These are phyloP conservation scores for Westerdykella ornata DNA, from an alignment of 2,329 filamentous ascomycete genomes.

Conservation along the genomic window DNA sequence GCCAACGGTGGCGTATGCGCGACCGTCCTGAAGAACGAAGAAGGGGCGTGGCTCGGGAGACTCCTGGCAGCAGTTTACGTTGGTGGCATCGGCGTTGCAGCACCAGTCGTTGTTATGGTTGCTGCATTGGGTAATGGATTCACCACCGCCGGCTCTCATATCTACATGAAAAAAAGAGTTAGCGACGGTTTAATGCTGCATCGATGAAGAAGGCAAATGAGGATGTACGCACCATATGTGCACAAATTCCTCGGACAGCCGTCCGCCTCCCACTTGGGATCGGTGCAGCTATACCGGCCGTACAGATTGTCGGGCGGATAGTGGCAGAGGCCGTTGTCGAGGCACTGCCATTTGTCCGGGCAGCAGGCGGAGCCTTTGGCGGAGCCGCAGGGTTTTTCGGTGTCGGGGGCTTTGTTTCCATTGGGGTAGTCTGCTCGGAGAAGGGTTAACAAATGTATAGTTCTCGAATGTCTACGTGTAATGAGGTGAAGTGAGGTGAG, in stretches of 20 bases:
- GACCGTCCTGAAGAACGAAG: slow-evolving; percentile 27
- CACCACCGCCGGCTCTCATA: slow-evolving; percentile 20
- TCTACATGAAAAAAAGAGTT: slow-evolving; percentile 8
- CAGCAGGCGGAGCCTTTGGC: slow-evolving; percentile 31
- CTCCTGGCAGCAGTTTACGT: slow-evolving; percentile 32
- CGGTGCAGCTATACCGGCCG: slow-evolving; percentile 34
- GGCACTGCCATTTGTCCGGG: slow-evolving; percentile 32
- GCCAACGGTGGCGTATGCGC: slow-evolving; percentile 29
- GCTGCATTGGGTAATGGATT: slow-evolving; percentile 29
- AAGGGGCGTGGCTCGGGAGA: slow-evolving; percentile 26
- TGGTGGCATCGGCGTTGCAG: slow-evolving; percentile 25
- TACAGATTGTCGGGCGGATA: slow-evolving; percentile 20
- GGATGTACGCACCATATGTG: slow-evolving; percentile 29
- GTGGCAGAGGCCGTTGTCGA: slow-evolving; percentile 35
- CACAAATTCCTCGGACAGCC: slow-evolving; percentile 32
- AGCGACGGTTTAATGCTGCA: background rate
- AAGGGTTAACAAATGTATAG: slow-evolving; percentile 4
- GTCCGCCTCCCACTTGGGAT: slow-evolving; percentile 27
- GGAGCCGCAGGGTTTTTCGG: slow-evolving; percentile 32
- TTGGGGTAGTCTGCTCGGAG: slow-evolving; percentile 29
- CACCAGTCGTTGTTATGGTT: slow-evolving; percentile 32
- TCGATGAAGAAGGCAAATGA: background rate
- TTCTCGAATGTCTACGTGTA: background rate
- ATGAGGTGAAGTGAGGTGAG: background rate
- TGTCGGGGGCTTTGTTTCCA: slow-evolving; percentile 17